Percentiles rank a stretch among this genome's conserved stretches.
phyloP scores from a whole-genome alignment of 306 rosid genomes.

The Dalbergia cochinchinensis region DNA sequence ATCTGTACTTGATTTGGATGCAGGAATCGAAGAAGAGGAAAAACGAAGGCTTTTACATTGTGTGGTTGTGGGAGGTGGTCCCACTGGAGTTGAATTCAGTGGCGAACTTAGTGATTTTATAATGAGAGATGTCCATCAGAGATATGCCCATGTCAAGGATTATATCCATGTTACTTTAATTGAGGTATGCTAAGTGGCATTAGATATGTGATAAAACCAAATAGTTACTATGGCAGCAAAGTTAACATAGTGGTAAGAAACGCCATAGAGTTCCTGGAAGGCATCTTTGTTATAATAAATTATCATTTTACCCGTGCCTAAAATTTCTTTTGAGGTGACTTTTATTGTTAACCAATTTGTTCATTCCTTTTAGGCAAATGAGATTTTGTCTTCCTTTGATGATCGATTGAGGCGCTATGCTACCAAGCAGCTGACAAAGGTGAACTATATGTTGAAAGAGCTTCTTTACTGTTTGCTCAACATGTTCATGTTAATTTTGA shows the following conservation, averaged over 20 bases:
- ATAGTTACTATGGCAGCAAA: background rate
- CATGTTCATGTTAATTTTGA: constrained; percentile 22
- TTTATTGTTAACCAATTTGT: constrained; percentile 45
- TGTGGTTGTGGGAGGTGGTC: constrained; percentile 99
- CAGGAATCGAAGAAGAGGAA: constrained; percentile 84
- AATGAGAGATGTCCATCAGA: constrained; percentile 80
- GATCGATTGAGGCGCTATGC: constrained; percentile 87
- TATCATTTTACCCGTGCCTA: constrained; percentile 9
- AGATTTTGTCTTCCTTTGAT: constrained; percentile 93
- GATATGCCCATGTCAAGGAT: constrained; percentile 92
- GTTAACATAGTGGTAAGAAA: constrained; percentile 1
- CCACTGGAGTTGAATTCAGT: constrained; percentile 98
- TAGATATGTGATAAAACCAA: constrained; percentile 32
- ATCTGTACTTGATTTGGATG: constrained; percentile 46
- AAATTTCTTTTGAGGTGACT: constrained; percentile 35
- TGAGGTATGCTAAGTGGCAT: constrained; percentile 70
- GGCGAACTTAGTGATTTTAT: constrained; percentile 99
- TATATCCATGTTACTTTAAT: constrained; percentile 88
- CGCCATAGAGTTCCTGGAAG: constrained; percentile 6
- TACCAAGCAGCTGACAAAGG: constrained; percentile 88
- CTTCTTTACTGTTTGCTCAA: constrained; percentile 30
- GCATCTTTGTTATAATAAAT: background rate
- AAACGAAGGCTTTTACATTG: constrained; percentile 85
- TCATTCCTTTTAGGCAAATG: constrained; percentile 75
- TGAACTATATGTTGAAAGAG: constrained; percentile 44